These are phyloP conservation scores for Westerdykella ornata DNA, from an alignment of 2,329 filamentous ascomycete species.

Conservation along the genomic window DNA sequence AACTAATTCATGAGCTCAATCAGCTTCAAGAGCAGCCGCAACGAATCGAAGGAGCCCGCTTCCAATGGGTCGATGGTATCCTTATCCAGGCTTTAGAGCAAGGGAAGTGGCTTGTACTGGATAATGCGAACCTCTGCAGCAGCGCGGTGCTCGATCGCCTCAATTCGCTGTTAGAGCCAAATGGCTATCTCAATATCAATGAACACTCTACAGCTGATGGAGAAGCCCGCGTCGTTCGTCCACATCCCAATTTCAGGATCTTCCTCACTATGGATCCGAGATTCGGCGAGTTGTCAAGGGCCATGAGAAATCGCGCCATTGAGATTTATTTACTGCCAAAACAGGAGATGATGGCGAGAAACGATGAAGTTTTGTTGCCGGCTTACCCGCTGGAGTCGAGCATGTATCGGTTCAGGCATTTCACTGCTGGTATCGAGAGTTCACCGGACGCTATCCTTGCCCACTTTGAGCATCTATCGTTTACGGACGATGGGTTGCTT, in stretches of 20 bases:
- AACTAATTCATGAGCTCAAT: slow-evolving; percentile 46
- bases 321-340: slow-evolving; percentile 66
- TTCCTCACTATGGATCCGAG: slow-evolving; percentile 90
- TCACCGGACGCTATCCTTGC: slow-evolving; percentile 12
- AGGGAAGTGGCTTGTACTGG: slow-evolving; percentile 87
- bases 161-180: slow-evolving; percentile 88
- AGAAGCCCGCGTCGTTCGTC: slow-evolving; percentile 68
- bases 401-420: slow-evolving; percentile 36
- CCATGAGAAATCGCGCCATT: slow-evolving; percentile 91
- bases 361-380: slow-evolving; percentile 1
- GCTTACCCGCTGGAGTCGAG: slow-evolving; percentile 34
- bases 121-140: slow-evolving; percentile 96
- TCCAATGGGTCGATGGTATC: slow-evolving; percentile 93
- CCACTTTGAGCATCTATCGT: slow-evolving; percentile 33
- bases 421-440: slow-evolving; percentile 11
- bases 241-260: slow-evolving; percentile 81
- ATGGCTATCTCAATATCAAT: slow-evolving; percentile 82
- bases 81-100: slow-evolving; percentile 79
- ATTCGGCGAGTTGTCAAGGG: slow-evolving; percentile 87
- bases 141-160: slow-evolving; percentile 89
- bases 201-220: slow-evolving; percentile 83
- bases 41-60: slow-evolving; percentile 65
- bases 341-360: slow-evolving; percentile 2
- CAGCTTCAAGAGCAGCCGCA: slow-evolving; percentile 49
- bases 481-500: slow-evolving; percentile 23